Conservation (phyloP, 192 early-diverging fungal genomes). For the Backusella circina region DNA sequence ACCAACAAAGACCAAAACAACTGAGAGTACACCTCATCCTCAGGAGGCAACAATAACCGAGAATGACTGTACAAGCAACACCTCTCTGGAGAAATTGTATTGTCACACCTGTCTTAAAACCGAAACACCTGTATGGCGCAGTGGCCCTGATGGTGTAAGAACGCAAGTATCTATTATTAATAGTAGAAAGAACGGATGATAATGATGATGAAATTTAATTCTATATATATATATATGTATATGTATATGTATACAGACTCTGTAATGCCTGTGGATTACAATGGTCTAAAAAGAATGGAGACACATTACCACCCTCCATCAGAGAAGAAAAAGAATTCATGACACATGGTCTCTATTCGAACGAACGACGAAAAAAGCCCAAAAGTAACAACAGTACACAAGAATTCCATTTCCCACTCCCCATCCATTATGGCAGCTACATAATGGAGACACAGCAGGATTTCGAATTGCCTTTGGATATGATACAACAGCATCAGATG, state of each 20-base stretch:
- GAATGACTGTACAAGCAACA: neutral
- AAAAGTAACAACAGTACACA: neutral
- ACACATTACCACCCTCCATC: constrained; percentile 13
- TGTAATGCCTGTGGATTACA: constrained; percentile 38
- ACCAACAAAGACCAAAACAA: neutral
- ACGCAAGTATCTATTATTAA: constrained; percentile 17
- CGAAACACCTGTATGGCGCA: constrained; percentile 13
- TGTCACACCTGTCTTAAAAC: constrained; percentile 8
- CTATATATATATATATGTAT: too few relatives aligned
- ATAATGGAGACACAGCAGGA: constrained; percentile 53
- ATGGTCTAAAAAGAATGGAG: constrained; percentile 11
- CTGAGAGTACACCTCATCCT: neutral
- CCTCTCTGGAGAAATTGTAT: neutral
- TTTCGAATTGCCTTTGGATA: constrained; percentile 65
- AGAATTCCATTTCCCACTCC: constrained; percentile 58
- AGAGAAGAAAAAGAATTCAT: constrained; percentile 48
- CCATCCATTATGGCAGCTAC: constrained; percentile 56
- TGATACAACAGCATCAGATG: constrained; percentile 45
- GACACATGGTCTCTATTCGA: constrained; percentile 48
- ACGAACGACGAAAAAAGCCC: neutral
- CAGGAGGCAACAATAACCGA: neutral
- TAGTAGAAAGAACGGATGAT: neutral
- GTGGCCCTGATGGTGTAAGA: constrained; percentile 13
- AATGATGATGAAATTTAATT: neutral
- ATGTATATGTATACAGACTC: too few relatives aligned